Conservation (phyloP, 1,284 basidiomycete genomes). For the Porogramme epimiltina region DNA sequence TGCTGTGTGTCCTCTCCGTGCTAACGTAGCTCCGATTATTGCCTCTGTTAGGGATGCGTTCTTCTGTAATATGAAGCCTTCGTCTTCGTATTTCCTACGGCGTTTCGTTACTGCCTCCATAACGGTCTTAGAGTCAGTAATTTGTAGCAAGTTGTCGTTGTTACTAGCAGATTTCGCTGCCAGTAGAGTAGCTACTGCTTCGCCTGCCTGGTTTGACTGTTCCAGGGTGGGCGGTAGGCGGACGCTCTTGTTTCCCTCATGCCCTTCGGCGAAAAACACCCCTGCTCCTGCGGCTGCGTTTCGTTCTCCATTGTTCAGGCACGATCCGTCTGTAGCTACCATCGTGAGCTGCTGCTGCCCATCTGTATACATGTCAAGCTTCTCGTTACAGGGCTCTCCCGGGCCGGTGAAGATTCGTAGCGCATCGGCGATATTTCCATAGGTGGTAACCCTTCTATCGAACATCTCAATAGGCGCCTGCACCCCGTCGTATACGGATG, state of each 20-base stretch:
- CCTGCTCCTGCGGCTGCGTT: constrained; percentile 13
- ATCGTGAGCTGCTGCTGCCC: too few species aligned
- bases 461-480: too few species aligned
- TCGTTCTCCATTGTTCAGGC: too few species aligned
- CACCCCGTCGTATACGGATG: too few species aligned
- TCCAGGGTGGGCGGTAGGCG: not conserved
- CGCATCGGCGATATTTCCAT: too few species aligned
- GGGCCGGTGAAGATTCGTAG: too few species aligned
- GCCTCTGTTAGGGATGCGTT: not conserved
- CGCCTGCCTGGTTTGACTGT: constrained; percentile 21
- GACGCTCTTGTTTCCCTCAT: not conserved
- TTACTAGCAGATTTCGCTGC: not conserved
- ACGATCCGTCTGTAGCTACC: too few species aligned
- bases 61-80: not conserved
- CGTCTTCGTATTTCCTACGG: constrained; percentile 3
- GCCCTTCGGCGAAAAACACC: not conserved
- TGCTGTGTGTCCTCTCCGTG: constrained; percentile 18
- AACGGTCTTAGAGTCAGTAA: constrained; percentile 8
- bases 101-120: constrained; percentile 2
- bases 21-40: constrained; percentile 8
- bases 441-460: too few species aligned
- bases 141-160: not conserved
- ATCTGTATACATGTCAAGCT: too few species aligned
- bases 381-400: too few species aligned
- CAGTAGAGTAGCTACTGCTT: constrained; percentile 4